Evolutionary conservation across 2,329 filamentous ascomycete species (phyloP).

Genomic region (Penicillium capsulatum): DNA sequence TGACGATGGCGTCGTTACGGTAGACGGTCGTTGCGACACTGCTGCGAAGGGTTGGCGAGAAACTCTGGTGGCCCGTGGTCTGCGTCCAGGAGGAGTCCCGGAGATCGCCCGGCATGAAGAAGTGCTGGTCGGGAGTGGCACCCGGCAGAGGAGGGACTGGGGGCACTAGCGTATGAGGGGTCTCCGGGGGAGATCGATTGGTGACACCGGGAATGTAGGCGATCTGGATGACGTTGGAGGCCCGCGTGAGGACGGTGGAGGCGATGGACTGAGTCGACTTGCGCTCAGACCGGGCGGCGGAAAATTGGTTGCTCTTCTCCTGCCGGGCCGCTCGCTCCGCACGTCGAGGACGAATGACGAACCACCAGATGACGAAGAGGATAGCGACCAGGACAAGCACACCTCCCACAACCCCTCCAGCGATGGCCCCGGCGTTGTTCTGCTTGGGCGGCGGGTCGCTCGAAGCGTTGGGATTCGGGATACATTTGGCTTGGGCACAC

Average conservation of each 20-base stretch:
- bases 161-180: slow-evolving; percentile 75
- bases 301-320: slow-evolving; percentile 51
- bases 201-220: slow-evolving; percentile 97
- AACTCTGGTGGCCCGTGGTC: slow-evolving; percentile 52
- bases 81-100: slow-evolving; percentile 88
- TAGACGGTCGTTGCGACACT: slow-evolving; percentile 93
- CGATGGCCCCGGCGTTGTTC: slow-evolving; percentile 78
- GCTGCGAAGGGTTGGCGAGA: slow-evolving; percentile 46
- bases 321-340: slow-evolving; percentile 55
- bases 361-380: slow-evolving; percentile 80
- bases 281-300: slow-evolving; percentile 56
- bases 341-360: slow-evolving; percentile 73
- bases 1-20: slow-evolving; percentile 82
- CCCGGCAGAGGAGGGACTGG: slow-evolving; percentile 88
- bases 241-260: slow-evolving; percentile 88
- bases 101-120: slow-evolving; percentile 86
- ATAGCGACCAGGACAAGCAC: slow-evolving; percentile 68
- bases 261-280: slow-evolving; percentile 90
- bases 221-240: slow-evolving; percentile 98
- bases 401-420: slow-evolving; percentile 84
- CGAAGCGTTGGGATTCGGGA: slow-evolving; percentile 24
- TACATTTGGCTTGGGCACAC: slow-evolving; percentile 55
- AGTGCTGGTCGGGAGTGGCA: slow-evolving; percentile 70
- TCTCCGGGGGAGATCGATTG: slow-evolving; percentile 81
- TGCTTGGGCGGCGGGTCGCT: slow-evolving; percentile 35